These are phyloP conservation scores for Barbarea vulgaris DNA, from an alignment of 345 rosid genomes.

Conservation along the genomic window DNA sequence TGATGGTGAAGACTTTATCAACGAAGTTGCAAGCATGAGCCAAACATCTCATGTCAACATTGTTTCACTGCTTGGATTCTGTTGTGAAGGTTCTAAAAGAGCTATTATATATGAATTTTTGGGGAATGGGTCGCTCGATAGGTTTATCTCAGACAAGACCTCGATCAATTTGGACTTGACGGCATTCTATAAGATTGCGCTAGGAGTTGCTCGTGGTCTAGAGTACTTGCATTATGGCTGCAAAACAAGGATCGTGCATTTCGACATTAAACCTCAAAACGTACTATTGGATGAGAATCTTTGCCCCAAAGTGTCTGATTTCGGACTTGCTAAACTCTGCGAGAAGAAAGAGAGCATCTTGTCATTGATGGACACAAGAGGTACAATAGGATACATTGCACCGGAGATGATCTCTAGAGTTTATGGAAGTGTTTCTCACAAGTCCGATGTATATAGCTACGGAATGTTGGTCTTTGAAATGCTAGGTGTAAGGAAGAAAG, in stretches of 20 bases:
- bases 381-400: slow-evolving; percentile 55
- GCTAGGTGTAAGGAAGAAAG: slow-evolving; percentile 42
- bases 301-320: slow-evolving; percentile 52
- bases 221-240: slow-evolving; percentile 59
- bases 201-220: slow-evolving; percentile 51
- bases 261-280: slow-evolving; percentile 56
- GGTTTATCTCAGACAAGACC: slow-evolving; percentile 11
- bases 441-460: slow-evolving; percentile 57
- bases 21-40: slow-evolving; percentile 55
- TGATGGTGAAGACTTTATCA: slow-evolving; percentile 48
- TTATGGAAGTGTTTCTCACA: slow-evolving; percentile 45
- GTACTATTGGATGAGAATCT: slow-evolving; percentile 47
- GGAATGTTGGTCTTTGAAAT: slow-evolving; percentile 55
- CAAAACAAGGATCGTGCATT: slow-evolving; percentile 52
- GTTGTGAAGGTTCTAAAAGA: slow-evolving; percentile 42
- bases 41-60: slow-evolving; percentile 54
- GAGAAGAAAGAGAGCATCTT: slow-evolving; percentile 40
- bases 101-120: slow-evolving; percentile 46
- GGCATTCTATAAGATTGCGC: slow-evolving; percentile 27
- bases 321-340: slow-evolving; percentile 57
- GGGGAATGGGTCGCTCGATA: slow-evolving; percentile 50
- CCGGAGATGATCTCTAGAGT: slow-evolving; percentile 44
- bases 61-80: slow-evolving; percentile 46
- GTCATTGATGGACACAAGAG: slow-evolving; percentile 44
- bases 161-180: neutral